Evolutionary conservation across 441 rosid genomes (phyloP).

Genomic region (Pelargonium fulgidum): DNA sequence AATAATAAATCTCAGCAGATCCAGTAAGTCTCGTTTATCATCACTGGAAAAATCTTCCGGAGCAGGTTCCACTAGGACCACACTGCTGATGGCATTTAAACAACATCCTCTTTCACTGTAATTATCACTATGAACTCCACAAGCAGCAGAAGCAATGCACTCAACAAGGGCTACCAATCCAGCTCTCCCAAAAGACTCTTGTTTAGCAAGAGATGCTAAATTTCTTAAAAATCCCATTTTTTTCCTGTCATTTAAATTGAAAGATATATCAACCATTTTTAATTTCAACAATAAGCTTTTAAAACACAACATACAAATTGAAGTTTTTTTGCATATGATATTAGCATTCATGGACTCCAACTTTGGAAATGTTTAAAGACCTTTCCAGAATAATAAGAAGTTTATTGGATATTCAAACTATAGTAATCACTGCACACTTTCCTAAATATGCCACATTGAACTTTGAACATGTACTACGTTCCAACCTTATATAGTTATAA

Average conservation of each 20-base stretch:
- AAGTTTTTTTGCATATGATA: neutral
- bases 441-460: neutral
- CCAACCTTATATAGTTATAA: slow-evolving; percentile 5
- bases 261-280: slow-evolving; percentile 16
- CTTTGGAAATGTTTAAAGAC: neutral
- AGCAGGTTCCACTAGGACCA: slow-evolving; percentile 28
- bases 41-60: slow-evolving; percentile 23
- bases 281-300: neutral
- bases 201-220: slow-evolving; percentile 69
- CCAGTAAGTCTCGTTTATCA: slow-evolving; percentile 50
- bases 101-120: slow-evolving; percentile 25
- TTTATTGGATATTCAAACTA: neutral
- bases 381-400: neutral
- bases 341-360: neutral
- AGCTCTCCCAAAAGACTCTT: slow-evolving; percentile 73
- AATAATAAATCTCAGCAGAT: slow-evolving; percentile 64
- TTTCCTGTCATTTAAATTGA: slow-evolving; percentile 39
- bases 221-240: slow-evolving; percentile 47
- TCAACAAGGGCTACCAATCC: slow-evolving; percentile 85
- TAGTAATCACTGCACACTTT: neutral
- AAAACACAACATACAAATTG: slow-evolving; percentile 7
- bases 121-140: slow-evolving; percentile 30
- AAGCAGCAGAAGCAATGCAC: slow-evolving; percentile 68
- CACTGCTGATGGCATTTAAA: slow-evolving; percentile 27
- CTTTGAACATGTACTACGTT: neutral